Percentiles rank a stretch among this genome's conserved stretches.
Conservation (phyloP, 208 protist species). For the Strigomonas oncopelti region DNA sequence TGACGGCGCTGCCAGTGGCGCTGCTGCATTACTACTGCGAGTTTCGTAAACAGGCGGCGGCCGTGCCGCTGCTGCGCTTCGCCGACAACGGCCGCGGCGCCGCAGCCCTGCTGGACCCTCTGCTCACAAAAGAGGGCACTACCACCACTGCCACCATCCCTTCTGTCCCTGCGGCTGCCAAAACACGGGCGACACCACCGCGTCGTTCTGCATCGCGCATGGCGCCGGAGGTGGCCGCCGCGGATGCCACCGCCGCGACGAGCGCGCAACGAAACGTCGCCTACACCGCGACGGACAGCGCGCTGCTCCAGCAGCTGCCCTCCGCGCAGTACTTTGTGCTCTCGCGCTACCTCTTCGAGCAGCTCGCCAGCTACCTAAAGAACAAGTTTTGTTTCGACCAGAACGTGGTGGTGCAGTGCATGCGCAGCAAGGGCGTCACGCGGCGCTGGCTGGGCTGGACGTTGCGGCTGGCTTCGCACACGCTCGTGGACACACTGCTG, state of each 20-base stretch:
- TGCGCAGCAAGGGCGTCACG: conserved; percentile 58
- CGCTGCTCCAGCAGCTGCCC: conserved; percentile 1
- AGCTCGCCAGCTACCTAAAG: conserved; percentile 43
- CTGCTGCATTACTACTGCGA: conserved; percentile 61
- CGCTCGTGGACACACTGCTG: conserved; percentile 60
- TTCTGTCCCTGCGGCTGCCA: no score
- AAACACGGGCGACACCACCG: no score
- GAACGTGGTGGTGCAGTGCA: conserved; percentile 59
- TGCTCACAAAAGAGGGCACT: no score
- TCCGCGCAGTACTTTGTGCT: conserved; percentile 27
- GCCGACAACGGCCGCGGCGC: conserved; percentile 18
- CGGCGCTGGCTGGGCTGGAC: conserved; percentile 53
- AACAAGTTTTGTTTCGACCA: conserved; percentile 59
- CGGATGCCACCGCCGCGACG: not conserved
- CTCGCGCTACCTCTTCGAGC: conserved; percentile 34
- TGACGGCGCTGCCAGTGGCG: conserved; percentile 58
- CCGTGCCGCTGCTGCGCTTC: conserved; percentile 57
- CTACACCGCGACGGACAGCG: not conserved
- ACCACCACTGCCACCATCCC: no score
- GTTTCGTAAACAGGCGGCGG: conserved; percentile 55
- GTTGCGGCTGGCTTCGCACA: conserved; percentile 51
- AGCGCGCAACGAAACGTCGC: no score
- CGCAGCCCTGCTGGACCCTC: not conserved
- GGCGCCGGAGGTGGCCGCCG: no score
- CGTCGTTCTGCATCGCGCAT: no score